phyloP scores from a whole-genome alignment of 257 asterid genomes.

The Primulina eburnea region DNA sequence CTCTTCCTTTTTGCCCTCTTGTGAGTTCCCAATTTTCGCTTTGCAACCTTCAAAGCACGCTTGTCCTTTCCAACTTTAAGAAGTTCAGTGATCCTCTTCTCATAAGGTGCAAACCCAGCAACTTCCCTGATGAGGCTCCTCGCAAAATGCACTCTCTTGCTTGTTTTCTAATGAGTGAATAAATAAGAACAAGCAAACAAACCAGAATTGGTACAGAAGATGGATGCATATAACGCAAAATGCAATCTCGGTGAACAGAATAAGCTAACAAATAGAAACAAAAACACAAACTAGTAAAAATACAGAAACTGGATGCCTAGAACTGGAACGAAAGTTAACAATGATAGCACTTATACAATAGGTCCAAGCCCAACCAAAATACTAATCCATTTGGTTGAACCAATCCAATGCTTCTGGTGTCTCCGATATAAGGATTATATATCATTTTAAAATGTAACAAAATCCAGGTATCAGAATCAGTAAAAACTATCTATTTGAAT shows the following conservation, averaged over 20 bases:
- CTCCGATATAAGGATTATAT: too few species aligned
- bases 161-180: conserved; percentile 36
- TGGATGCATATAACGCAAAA: not conserved
- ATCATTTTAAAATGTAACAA: not conserved
- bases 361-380: not conserved
- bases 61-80: conserved; percentile 59
- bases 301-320: too few species aligned
- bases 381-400: too few species aligned
- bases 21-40: conserved; percentile 65
- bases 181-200: too few species aligned
- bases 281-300: too few species aligned
- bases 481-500: too few species aligned
- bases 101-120: conserved; percentile 63
- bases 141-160: conserved; percentile 49
- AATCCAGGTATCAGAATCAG: not conserved
- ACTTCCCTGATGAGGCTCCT: conserved; percentile 53
- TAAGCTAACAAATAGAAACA: too few species aligned
- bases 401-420: not conserved
- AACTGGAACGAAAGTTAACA: too few species aligned
- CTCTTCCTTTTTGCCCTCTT: conserved; percentile 73
- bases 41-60: conserved; percentile 58
- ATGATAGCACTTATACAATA: not conserved
- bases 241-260: too few species aligned
- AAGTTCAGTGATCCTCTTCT: conserved; percentile 63
- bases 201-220: not conserved